A percentile compares a stretch with the other conserved stretches of the same genome.
phyloP scores from a whole-genome alignment of 257 asterid species.

The Cordia subcordata region DNA sequence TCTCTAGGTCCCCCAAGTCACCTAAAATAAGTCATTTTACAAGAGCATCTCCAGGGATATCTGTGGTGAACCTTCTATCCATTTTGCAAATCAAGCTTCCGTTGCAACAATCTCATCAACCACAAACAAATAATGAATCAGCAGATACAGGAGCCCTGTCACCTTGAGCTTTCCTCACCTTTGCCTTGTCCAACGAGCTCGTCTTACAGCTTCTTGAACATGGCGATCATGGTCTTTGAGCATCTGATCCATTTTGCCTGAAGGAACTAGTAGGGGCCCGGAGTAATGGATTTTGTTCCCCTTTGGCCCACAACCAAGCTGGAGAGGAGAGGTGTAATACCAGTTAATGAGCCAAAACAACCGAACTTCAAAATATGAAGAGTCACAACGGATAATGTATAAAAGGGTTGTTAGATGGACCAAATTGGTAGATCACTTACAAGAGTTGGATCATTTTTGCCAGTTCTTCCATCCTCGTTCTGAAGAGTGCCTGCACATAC shows the following conservation, averaged over 20 bases:
- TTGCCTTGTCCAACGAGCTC: constrained; percentile 86
- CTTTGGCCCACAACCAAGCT: constrained; percentile 74
- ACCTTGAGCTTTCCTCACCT: constrained; percentile 53
- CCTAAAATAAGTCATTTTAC: constrained; percentile 17
- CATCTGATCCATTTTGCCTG: constrained; percentile 83
- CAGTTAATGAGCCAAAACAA: not conserved
- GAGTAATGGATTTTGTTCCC: constrained; percentile 89
- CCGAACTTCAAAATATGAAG: no score
- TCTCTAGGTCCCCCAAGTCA: constrained; percentile 12
- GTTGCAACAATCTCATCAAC: constrained; percentile 33
- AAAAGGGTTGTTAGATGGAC: no score
- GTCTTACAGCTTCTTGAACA: constrained; percentile 84
- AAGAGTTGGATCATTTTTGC: constrained; percentile 44
- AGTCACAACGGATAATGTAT: no score
- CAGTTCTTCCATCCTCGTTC: constrained; percentile 42
- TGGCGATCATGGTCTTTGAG: constrained; percentile 88
- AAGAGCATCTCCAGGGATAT: not conserved
- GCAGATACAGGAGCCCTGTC: constrained; percentile 43
- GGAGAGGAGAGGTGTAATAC: constrained; percentile 1
- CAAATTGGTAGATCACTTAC: constrained; percentile 31
- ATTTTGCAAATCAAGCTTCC: not conserved
- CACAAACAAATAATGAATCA: constrained; percentile 60
- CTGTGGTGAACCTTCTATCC: constrained; percentile 3
- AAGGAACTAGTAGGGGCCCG: constrained; percentile 80
- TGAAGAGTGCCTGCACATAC: no score